phyloP scores from a whole-genome alignment of 208 protist species.

The Trypanosoma melophagium region DNA sequence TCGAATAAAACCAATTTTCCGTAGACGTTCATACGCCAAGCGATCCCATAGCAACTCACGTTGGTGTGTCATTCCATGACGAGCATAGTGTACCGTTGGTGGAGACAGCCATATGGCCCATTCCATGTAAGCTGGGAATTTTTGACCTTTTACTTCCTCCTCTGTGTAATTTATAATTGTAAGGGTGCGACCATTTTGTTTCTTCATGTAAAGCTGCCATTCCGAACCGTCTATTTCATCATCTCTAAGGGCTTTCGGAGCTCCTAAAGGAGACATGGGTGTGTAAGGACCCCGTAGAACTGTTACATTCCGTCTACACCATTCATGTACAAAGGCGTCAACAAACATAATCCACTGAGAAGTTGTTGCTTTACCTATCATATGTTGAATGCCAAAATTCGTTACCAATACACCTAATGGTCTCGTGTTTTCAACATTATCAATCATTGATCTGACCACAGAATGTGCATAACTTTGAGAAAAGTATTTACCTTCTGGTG shows the following conservation, averaged over 20 bases:
- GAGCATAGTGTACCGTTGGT: conserved; percentile 26
- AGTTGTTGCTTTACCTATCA: conserved; percentile 15
- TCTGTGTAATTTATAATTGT: conserved; percentile 1
- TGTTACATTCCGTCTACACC: conserved; percentile 8
- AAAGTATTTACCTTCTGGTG: conserved; percentile 16
- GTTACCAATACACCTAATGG: conserved; percentile 20
- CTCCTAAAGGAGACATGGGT: conserved; percentile 10
- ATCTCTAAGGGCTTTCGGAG: background rate
- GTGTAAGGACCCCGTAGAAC: conserved; percentile 5
- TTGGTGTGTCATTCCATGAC: conserved; percentile 16
- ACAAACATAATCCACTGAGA: conserved; percentile 16
- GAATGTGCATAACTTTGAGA: conserved; percentile 7
- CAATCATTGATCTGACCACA: conserved; percentile 15
- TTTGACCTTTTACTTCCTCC: background rate
- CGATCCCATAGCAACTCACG: conserved; percentile 23
- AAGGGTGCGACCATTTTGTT: conserved; percentile 11
- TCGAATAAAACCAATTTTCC: conserved; percentile 23
- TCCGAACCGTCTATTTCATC: background rate
- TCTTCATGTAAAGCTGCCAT: conserved; percentile 11
- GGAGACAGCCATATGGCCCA: conserved; percentile 27
- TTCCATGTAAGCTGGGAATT: conserved; percentile 12
- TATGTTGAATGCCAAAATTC: conserved; percentile 24
- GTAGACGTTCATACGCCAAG: conserved; percentile 23
- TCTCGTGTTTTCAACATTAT: conserved; percentile 10
- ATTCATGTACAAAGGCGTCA: conserved; percentile 16